Base-by-base conservation (phyloP, 352 stramenopile genomes). In the Pythium aristosporum region DNA sequence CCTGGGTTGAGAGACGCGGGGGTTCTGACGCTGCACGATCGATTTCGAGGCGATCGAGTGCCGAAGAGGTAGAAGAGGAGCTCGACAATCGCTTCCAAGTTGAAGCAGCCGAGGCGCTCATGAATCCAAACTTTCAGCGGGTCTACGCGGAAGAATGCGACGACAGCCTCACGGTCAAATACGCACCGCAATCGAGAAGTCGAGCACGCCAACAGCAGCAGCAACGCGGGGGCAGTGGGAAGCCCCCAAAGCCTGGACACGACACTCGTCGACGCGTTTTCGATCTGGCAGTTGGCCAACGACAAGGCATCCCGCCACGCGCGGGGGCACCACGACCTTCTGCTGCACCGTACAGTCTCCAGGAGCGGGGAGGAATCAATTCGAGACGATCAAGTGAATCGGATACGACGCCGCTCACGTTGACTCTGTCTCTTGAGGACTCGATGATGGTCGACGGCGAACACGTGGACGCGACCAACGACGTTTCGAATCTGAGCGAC, bases 101-200 rank as follows among this genome's bases (percentile, higher is more conserved):
- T 0, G 78, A 88, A 42, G 53, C 65, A 5, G 73, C 74, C 0
- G 79, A 91, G 41, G 82, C 82, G 58, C 60, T 91, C 15, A 88
- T 94, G 78, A 88, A 88, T 50, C 79, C 80, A 16, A 91, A 92
- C 64, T 94, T 89, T 48, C 78, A 90, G 64, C 84, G 70, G 49
- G 83, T 89, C 57, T 94, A 94, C 55, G 88, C 78, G 34, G 80
- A 92, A 54, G 85, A 94, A 52, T 92, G 81, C 59, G 74, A 85
- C 25, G 83, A 92, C 64, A 92, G 85, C 57, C 71, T 83, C 65
- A 80, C 85, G 39, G 86, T 88, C 60, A 87, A 86, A 65, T 89
- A 89, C 65, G 63, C 73, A 20, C 70, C 77, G 39, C 54, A 70
- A 41, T 18, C 50, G 43, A 59, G 64, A 55, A 57, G 51, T 11